Evolutionary conservation across 108 stramenopile species (phyloP), one percentile per base, ranked within the genome.

Genomic region (Epithemia pelagica): DNA sequence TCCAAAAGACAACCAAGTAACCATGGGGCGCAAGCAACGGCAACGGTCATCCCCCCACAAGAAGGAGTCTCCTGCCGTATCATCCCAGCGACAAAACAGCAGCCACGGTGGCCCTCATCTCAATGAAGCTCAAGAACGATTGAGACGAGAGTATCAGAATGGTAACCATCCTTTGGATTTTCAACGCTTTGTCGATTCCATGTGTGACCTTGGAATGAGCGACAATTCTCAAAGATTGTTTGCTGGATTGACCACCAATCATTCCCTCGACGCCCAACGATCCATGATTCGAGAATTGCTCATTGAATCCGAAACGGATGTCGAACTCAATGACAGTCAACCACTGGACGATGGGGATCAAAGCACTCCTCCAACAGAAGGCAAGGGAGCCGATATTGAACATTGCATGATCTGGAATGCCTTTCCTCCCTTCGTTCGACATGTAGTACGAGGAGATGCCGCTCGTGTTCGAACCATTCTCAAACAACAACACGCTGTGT

Each of bases 281-380:
- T 10, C 37, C 37, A 46, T 46, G 10, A 72, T 77, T 52, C 80
- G 73, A 1, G 8, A 58, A 21, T 21, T 61, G 18, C 28, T 81
- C 51, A 60, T 65, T 32, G 54, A 66, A 30, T 51, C 58, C 20
- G 80, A 76, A 21, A 81, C 80, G 30, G 55, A 81, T 30, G 60
- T 71, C 1, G 52, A 74, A 27, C 27, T 59, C 10, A 71, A 77
- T 28, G 76, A 74, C 32, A 28, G 33, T 19, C 73, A 81, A 55
- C 76, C 76, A 21, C 70, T 57, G n/a, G 80, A 76, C 32, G 60
- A 78, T 52, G 78, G 76, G 7, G 80, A 81, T 55, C 62, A 72
- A 46, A 5, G 37, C 37, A 5, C 10, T 15, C 20, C 57, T 18
- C 57, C 37, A 5, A 46, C 37, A 5, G 37, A 46, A 15, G 5